Percentiles rank a stretch among this genome's conserved stretches.
phyloP scores from a whole-genome alignment of 1,284 basidiomycete genomes.

The Apiotrichum porosum region DNA sequence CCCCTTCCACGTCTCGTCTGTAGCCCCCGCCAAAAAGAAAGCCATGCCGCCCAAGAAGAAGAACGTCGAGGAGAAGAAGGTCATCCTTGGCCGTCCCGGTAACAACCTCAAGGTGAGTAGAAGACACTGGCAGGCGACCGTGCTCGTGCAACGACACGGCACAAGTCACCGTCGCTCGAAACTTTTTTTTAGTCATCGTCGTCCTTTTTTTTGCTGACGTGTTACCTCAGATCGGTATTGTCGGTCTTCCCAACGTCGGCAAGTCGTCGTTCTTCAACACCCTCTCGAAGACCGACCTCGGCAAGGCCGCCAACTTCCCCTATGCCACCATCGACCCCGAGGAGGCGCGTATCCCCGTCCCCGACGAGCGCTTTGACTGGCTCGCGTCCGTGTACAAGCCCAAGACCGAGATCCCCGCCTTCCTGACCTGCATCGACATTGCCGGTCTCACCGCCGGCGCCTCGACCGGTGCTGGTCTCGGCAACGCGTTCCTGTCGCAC shows the following conservation, averaged over 20 bases:
- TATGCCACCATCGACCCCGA: constrained; percentile 92
- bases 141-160: too few species aligned
- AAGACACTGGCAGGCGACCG: too few species aligned
- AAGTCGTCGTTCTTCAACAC: constrained; percentile 95
- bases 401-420: constrained; percentile 78
- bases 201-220: too few species aligned
- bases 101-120: constrained; percentile 62
- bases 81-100: constrained; percentile 76
- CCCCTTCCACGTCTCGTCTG: constrained; percentile 13
- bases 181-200: too few species aligned
- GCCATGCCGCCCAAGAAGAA: constrained; percentile 84
- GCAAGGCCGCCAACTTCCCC: constrained; percentile 96
- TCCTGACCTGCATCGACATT: constrained; percentile 97
- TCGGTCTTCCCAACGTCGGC: constrained; percentile 91
- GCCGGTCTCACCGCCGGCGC: constrained; percentile 96
- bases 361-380: constrained; percentile 93
- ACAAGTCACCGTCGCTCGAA: too few species aligned
- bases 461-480: constrained; percentile 95
- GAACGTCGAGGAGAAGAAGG: constrained; percentile 69
- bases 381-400: constrained; percentile 89
- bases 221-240: constrained; percentile 79
- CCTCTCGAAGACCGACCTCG: constrained; percentile 85
- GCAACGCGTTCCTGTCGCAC: constrained; percentile 96
- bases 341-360: constrained; percentile 92
- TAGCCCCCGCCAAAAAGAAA: constrained; percentile 45